Conservation (phyloP, 768 basidiomycete species). For the Amyloporia xantha region DNA sequence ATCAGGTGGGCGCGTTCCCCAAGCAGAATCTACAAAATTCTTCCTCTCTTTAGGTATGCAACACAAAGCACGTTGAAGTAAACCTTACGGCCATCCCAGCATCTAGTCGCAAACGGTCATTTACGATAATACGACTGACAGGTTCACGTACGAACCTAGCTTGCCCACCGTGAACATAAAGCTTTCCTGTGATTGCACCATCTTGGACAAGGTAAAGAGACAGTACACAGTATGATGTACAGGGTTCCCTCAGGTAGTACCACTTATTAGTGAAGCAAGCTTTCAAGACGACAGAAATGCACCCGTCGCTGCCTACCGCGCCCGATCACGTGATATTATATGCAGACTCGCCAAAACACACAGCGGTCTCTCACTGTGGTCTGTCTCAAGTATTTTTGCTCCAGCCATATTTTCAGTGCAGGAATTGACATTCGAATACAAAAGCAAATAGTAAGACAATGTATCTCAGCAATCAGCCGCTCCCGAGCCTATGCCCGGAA, state of each 20-base stretch:
- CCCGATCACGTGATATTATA: too few species aligned
- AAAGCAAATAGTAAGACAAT: too few species aligned
- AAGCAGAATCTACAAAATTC: conserved; percentile 63
- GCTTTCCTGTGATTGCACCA: conserved; percentile 47
- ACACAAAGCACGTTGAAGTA: background rate
- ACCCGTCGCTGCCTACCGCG: too few species aligned
- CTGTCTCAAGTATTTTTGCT: too few species aligned
- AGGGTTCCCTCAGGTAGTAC: too few species aligned
- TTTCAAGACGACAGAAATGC: too few species aligned
- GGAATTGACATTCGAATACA: too few species aligned
- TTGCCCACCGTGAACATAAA: conserved; percentile 95
- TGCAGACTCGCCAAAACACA: background rate
- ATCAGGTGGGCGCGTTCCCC: conserved; percentile 94
- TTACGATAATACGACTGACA: background rate
- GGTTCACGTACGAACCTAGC: conserved; percentile 61
- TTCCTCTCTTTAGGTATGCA: background rate
- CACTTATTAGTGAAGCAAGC: too few species aligned
- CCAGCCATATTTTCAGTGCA: too few species aligned
- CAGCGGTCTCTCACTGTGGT: background rate
- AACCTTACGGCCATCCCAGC: conserved; percentile 89
- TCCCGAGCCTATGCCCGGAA: conserved; percentile 43
- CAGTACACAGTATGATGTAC: too few species aligned
- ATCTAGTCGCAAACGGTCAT: conserved; percentile 40
- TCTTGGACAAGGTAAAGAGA: conserved; percentile 17
- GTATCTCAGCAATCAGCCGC: background rate